Percentiles rank a stretch among this genome's conserved stretches.
These are phyloP conservation scores for Diatrype stigma DNA, from an alignment of 2,329 filamentous ascomycete genomes.

Conservation along the genomic window DNA sequence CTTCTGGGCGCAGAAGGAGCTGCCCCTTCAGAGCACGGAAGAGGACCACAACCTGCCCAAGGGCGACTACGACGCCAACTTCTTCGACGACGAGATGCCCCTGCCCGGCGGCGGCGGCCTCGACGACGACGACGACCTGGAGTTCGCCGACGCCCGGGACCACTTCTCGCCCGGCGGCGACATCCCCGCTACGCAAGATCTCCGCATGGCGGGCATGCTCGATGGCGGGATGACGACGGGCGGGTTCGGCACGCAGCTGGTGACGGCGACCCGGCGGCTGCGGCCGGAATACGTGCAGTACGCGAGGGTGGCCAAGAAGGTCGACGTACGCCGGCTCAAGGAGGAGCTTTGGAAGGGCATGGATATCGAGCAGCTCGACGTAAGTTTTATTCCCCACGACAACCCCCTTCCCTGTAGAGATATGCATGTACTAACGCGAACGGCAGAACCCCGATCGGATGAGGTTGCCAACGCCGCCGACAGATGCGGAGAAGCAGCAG, in stretches of 20 bases:
- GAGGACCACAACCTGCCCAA: constrained; percentile 53
- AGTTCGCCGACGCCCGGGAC: constrained; percentile 78
- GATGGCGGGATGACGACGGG: constrained; percentile 46
- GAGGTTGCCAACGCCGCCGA: constrained; percentile 25
- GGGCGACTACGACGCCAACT: constrained; percentile 93
- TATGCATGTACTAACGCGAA: constrained; percentile 6
- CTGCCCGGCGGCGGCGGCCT: constrained; percentile 57
- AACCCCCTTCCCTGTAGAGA: neutral
- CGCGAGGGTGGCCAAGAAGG: constrained; percentile 66
- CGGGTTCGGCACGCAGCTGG: constrained; percentile 61
- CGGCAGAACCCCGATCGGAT: constrained; percentile 22
- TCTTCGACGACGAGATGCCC: constrained; percentile 84
- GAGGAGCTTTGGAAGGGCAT: constrained; percentile 69
- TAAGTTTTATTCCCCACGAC: constrained; percentile 35
- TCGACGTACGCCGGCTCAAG: constrained; percentile 64
- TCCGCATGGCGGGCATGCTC: constrained; percentile 46
- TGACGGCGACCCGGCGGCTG: constrained; percentile 59
- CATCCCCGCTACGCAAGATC: constrained; percentile 40
- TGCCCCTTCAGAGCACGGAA: constrained; percentile 33
- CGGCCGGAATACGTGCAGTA: constrained; percentile 68
- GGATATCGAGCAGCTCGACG: constrained; percentile 49
- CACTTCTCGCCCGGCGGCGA: constrained; percentile 67
- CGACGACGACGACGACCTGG: constrained; percentile 63
- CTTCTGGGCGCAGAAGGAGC: constrained; percentile 79
- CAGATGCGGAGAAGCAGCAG: constrained; percentile 29